Base-by-base conservation (phyloP, 2,329 filamentous ascomycete genomes). In the Cordyceps fumosorosea region DNA sequence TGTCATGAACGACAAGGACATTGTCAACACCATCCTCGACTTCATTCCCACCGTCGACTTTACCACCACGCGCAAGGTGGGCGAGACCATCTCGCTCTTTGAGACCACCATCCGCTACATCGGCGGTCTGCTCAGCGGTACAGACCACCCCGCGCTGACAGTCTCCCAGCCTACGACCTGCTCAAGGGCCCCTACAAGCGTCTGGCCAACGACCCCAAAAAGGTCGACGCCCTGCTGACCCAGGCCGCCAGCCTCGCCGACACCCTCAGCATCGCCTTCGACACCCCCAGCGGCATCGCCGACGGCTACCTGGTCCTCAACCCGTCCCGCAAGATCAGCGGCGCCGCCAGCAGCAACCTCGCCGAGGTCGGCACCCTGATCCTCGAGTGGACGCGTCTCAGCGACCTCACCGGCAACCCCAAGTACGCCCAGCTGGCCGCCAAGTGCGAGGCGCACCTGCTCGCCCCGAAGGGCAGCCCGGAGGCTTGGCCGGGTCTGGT, bases 81-180 rank as follows among this genome's bases (percentile, higher is more conserved):
- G 78, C 2, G 74, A 79, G 1, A 74, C 79, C 11, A 85, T 96
- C 55, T 93, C 89, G 44, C 75, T 96, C 8, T 96, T 96, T 69
- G 92, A 96, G 75, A 96, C 91, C 0, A 96, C 90, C 0, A 96
- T 96, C 69, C 87, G 92, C 32, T 96, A 96, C 69, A 77, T 96
- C 1, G 92, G 85, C 11, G 92, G 91, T 18, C 80, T 96, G 68
- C 71, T 96, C 10, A 89, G 91, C 2, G 90, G 87, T 83, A 66
- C 16, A 45, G 37, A 45, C 7, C 1, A 16, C 14, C 12, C 48
- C 14, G 20, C 5, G 11, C 56, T 60, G 40, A 60, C 32, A 11
- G 5, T 37, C 37, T 10, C 22, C 52, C 24, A 83, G 81, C 80
- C 7, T 87, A 89, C 67, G 87, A 90, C 70, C 80, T 96, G 56